Evolutionary conservation across 192 early-diverging fungal genomes (phyloP).

Genomic region (Powellomyces hirtus): DNA sequence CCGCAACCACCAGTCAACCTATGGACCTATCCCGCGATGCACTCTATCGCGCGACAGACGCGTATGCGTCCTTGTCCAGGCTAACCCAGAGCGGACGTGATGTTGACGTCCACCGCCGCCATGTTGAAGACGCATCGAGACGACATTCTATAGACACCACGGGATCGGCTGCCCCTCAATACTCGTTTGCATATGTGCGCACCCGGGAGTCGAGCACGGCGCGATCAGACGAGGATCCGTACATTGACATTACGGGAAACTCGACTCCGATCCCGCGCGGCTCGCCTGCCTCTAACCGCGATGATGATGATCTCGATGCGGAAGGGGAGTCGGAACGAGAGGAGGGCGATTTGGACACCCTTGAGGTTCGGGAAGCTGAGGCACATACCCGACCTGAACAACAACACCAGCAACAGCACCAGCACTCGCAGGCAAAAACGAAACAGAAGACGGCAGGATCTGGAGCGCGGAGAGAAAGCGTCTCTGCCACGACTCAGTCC

Average conservation of each 20-base stretch:
- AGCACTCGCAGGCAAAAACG: too few species aligned
- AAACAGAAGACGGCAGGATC: too few species aligned
- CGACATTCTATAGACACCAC: neutral
- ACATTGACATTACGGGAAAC: constrained; percentile 20
- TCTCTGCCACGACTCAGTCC: neutral
- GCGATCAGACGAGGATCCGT: constrained; percentile 6
- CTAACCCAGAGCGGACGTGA: neutral
- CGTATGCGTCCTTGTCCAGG: too few species aligned
- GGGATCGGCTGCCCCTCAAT: neutral
- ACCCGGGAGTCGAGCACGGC: neutral
- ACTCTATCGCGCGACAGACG: too few species aligned
- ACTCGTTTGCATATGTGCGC: neutral
- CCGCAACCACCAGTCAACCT: too few species aligned
- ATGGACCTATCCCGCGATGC: too few species aligned
- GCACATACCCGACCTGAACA: too few species aligned
- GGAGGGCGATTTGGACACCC: too few species aligned
- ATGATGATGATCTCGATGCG: constrained; percentile 5
- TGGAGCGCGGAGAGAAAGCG: neutral
- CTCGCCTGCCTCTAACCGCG: neutral
- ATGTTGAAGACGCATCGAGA: neutral
- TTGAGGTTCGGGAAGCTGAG: too few species aligned
- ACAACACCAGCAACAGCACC: neutral
- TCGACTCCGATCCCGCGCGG: constrained; percentile 1
- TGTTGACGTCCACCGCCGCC: neutral
- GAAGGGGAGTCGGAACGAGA: neutral